These are phyloP conservation scores for Mucor mucedo DNA, from an alignment of 371 early-diverging fungal genomes.

Conservation along the genomic window DNA sequence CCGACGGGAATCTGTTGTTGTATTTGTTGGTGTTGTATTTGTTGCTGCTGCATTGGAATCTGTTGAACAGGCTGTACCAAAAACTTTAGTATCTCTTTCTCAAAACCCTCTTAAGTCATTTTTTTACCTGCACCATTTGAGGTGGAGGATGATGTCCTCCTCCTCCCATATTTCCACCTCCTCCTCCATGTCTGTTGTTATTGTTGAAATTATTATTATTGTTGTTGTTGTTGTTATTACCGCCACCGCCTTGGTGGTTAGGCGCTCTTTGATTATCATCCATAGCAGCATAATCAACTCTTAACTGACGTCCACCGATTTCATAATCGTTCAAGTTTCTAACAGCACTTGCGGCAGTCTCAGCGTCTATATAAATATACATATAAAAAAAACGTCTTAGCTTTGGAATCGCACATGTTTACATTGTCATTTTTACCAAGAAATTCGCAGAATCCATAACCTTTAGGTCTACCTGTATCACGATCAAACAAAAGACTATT, in stretches of 20 bases:
- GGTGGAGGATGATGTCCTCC: conserved; percentile 3
- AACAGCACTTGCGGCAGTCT: conserved; percentile 83
- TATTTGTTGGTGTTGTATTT: conserved; percentile 12
- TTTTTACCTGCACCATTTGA: conserved; percentile 9
- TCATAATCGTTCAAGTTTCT: conserved; percentile 85
- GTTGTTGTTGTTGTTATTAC: neutral
- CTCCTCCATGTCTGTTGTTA: conserved; percentile 26
- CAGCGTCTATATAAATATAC: conserved; percentile 58
- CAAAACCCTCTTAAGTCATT: neutral
- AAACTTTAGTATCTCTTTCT: neutral
- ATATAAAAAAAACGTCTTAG: neutral
- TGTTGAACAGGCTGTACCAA: conserved; percentile 11
- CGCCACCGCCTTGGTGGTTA: conserved; percentile 25
- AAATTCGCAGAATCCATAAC: conserved; percentile 91
- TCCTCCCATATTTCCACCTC: neutral
- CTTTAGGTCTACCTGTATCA: conserved; percentile 87
- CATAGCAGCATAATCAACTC: conserved; percentile 86
- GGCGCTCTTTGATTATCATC: conserved; percentile 42
- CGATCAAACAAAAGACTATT: conserved; percentile 82
- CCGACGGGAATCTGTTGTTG: conserved; percentile 23
- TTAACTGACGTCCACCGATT: conserved; percentile 78
- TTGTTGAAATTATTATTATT: conserved; percentile 29
- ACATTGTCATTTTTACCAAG: conserved; percentile 52
- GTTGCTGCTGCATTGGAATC: conserved; percentile 15
- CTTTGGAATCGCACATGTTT: neutral